phyloP scores from a whole-genome alignment of 2,329 filamentous ascomycete genomes.

The Microcera coccophila region DNA sequence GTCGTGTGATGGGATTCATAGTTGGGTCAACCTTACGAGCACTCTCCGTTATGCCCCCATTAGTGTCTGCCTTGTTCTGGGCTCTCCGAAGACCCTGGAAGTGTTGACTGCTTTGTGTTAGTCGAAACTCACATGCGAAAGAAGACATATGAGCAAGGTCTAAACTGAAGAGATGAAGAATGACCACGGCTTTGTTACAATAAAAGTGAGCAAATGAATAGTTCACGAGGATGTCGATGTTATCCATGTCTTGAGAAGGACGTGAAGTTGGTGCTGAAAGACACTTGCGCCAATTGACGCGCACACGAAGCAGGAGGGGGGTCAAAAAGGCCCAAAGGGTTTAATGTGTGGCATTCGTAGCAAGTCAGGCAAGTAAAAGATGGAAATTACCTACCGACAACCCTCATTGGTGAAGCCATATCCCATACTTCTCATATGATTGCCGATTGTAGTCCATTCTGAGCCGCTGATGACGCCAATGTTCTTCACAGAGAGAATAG shows the following conservation, averaged over 20 bases:
- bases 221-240: too few species aligned
- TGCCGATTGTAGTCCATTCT: constrained; percentile 61
- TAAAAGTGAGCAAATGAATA: too few species aligned
- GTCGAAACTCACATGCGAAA: background rate
- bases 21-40: constrained; percentile 47
- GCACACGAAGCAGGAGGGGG: too few species aligned
- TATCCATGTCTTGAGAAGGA: too few species aligned
- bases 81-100: constrained; percentile 56
- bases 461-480: constrained; percentile 59
- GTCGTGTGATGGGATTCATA: constrained; percentile 56
- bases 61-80: constrained; percentile 50
- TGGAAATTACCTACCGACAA: constrained; percentile 48
- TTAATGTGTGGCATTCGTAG: background rate
- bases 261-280: too few species aligned
- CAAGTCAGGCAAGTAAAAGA: background rate
- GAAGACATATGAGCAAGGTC: too few species aligned
- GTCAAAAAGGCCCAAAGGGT: too few species aligned
- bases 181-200: too few species aligned
- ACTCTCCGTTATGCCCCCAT: constrained; percentile 32
- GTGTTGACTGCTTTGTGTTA: constrained; percentile 47
- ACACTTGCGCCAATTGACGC: too few species aligned
- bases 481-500: constrained; percentile 59
- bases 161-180: too few species aligned
- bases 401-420: constrained; percentile 64
- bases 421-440: constrained; percentile 55